Percentiles rank a stretch among this genome's conserved stretches.
Evolutionary conservation across 2,329 filamentous ascomycete genomes (phyloP).

Genomic region (Fusarium sp.): DNA sequence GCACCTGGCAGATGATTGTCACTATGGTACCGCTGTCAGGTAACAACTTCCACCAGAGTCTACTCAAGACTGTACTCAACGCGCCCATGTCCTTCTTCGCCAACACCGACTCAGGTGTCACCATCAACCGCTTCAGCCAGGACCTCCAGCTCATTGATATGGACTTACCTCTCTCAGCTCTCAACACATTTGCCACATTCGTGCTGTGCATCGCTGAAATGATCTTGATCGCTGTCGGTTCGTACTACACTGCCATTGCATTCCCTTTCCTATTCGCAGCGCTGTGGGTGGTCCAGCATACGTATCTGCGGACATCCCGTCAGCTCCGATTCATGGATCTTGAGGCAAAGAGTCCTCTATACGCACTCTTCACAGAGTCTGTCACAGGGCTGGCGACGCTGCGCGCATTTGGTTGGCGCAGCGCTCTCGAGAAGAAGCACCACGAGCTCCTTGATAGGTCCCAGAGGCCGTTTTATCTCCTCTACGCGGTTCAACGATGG

Average conservation of each 20-base stretch:
- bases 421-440: conserved; percentile 53
- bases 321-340: conserved; percentile 68
- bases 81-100: conserved; percentile 56
- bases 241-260: conserved; percentile 38
- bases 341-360: conserved; percentile 65
- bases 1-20: conserved; percentile 49
- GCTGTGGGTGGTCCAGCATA: conserved; percentile 36
- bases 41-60: conserved; percentile 40
- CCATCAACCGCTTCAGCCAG: conserved; percentile 59
- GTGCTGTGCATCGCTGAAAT: conserved; percentile 45
- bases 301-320: conserved; percentile 65
- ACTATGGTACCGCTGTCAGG: conserved; percentile 47
- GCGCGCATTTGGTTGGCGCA: conserved; percentile 65
- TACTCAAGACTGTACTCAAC: conserved; percentile 44
- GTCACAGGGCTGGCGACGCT: conserved; percentile 63
- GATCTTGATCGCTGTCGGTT: conserved; percentile 36
- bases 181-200: conserved; percentile 44
- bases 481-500: conserved; percentile 50
- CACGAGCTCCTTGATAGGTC: conserved; percentile 58
- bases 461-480: conserved; percentile 64
- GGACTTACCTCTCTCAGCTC: conserved; percentile 51
- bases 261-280: conserved; percentile 31
- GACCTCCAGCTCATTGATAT: conserved; percentile 59
- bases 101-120: conserved; percentile 54
- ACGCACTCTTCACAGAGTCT: conserved; percentile 65